Percentiles rank a stretch among this genome's conserved stretches.
These are phyloP conservation scores for Yamadazyma triangularis DNA, from an alignment of 1,139 yeast genomes.

Conservation along the genomic window DNA sequence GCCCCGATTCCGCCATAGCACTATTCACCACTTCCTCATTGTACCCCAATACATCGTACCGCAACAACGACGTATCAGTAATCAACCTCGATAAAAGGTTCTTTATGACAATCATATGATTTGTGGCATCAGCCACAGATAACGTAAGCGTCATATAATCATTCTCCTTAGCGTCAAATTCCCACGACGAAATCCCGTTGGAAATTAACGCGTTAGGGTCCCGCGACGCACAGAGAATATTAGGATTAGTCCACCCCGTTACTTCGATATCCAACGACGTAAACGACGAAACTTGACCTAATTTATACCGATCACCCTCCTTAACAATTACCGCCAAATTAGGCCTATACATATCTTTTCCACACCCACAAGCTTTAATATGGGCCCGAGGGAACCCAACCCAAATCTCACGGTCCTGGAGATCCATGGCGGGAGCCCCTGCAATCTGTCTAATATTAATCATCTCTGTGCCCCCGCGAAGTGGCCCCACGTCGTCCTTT, in stretches of 20 bases:
- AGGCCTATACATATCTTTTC: conserved; percentile 44
- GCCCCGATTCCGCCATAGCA: conserved; percentile 22
- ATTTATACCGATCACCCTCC: conserved; percentile 18
- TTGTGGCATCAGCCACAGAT: conserved; percentile 35
- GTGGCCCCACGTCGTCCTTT: conserved; percentile 24
- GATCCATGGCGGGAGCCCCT: conserved; percentile 3
- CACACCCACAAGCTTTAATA: conserved; percentile 44
- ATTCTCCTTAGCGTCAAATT: conserved; percentile 10
- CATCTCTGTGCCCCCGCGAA: conserved; percentile 33
- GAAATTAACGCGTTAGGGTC: conserved; percentile 34
- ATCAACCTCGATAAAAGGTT: conserved; percentile 20
- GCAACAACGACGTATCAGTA: conserved; percentile 12
- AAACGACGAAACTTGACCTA: conserved; percentile 31
- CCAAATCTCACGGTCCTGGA: conserved; percentile 42
- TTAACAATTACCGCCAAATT: conserved; percentile 32
- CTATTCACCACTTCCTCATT: conserved; percentile 28
- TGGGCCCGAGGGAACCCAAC: conserved; percentile 48
- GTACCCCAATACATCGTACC: conserved; percentile 14
- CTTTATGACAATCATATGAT: conserved; percentile 27
- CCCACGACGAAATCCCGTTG: conserved; percentile 34
- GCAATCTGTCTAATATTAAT: conserved; percentile 17
- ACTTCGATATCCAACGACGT: conserved; percentile 30
- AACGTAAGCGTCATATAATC: conserved; percentile 31
- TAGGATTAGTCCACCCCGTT: conserved; percentile 27
- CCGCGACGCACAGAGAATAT: conserved; percentile 19